A percentile compares a stretch with the other conserved stretches of the same genome.
Conservation (phyloP, 2,329 filamentous ascomycete genomes). For the Karstenula rhodostoma region DNA sequence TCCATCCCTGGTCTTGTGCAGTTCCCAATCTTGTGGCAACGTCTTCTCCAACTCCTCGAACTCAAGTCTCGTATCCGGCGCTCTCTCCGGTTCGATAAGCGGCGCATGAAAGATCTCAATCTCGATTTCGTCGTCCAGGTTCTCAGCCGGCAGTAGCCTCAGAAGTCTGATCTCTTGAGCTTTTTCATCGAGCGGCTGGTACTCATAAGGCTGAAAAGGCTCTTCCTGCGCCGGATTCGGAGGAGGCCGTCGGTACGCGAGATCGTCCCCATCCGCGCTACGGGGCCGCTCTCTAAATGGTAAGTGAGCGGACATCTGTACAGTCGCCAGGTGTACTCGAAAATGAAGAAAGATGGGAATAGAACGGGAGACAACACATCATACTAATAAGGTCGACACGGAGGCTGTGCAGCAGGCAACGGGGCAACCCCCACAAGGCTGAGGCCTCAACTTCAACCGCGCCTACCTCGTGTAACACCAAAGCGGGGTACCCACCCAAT, state of each 20-base stretch:
- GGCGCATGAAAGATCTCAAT: conserved; percentile 14
- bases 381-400: too few relatives aligned
- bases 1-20: background rate
- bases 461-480: background rate
- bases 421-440: background rate
- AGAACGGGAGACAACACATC: background rate
- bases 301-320: background rate
- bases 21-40: conserved; percentile 1
- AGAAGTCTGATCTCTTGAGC: conserved; percentile 12
- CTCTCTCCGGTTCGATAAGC: conserved; percentile 8
- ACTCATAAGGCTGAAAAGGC: conserved; percentile 1
- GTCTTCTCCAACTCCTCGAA: background rate
- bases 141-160: conserved; percentile 2
- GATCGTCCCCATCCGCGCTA: background rate
- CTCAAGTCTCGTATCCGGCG: conserved; percentile 7
- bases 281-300: background rate
- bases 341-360: background rate
- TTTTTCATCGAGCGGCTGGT: conserved; percentile 9
- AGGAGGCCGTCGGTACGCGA: background rate
- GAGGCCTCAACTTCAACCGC: background rate
- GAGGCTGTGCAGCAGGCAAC: background rate
- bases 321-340: too few relatives aligned
- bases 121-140: conserved; percentile 6
- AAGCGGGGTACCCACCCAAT: background rate
- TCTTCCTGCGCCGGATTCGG: background rate